Conservation (phyloP, 768 basidiomycete species). For the Tylopilus sp. region DNA sequence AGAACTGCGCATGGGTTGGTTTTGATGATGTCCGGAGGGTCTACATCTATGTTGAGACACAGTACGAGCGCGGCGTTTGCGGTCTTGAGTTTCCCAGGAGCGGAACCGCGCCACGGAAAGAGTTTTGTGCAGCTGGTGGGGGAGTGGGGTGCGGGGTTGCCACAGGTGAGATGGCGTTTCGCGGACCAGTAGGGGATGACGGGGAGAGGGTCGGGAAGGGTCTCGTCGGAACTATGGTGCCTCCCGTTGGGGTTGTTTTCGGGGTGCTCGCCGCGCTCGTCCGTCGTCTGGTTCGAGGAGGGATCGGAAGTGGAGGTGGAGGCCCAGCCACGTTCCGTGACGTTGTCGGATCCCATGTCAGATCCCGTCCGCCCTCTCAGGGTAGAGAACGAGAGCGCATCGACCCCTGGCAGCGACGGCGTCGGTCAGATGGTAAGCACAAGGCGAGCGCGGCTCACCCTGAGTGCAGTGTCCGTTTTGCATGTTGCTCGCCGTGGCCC, state of each 20-base stretch:
- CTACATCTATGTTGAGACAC: constrained; percentile 95
- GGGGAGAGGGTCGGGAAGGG: constrained; percentile 47
- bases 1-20: constrained; percentile 93
- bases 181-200: constrained; percentile 81
- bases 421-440: constrained; percentile 1
- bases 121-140: constrained; percentile 63
- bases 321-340: constrained; percentile 50
- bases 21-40: constrained; percentile 97
- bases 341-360: constrained; percentile 47
- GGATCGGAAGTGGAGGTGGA: constrained; percentile 50
- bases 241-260: constrained; percentile 35
- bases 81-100: constrained; percentile 87
- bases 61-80: constrained; percentile 84
- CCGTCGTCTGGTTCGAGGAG: constrained; percentile 39
- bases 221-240: constrained; percentile 45
- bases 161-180: constrained; percentile 88
- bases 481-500: constrained; percentile 19
- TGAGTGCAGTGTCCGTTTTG: constrained; percentile 29
- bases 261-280: constrained; percentile 26
- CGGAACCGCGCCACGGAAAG: constrained; percentile 74
- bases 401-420: constrained; percentile 13
- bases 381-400: constrained; percentile 13
- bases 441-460: constrained; percentile 15
- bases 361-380: constrained; percentile 19
- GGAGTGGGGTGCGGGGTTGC: constrained; percentile 74